Base-by-base conservation (phyloP, 2,329 filamentous ascomycete genomes). In the Diaporthe australafricana region DNA sequence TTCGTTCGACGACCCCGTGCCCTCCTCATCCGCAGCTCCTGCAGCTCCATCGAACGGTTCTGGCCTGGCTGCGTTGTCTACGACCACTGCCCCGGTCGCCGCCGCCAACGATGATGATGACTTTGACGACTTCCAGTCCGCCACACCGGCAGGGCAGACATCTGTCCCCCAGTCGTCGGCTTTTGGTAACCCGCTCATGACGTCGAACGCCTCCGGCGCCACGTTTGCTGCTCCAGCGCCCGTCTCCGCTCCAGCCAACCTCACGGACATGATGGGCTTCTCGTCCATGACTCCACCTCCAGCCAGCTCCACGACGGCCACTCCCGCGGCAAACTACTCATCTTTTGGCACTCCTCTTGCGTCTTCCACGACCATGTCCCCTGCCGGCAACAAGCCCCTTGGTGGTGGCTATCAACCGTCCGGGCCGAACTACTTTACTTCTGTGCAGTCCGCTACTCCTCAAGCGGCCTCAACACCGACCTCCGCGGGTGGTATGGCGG, bases 91-190 rank as follows among this genome's bases (percentile, higher is more conserved):
- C 35, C 56, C 68, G 22, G 57, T 40, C 27, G 60, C 60, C 5
- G 78, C 83, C 20, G 82, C 85, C 52, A 91, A 90, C 66, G 92
- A 94, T 74, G 96, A 98, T 75, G 95, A 98, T 76, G 96, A 98
- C 75, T 98, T 98, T 79, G 96, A 98, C 79, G 96, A 99, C 79
- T 98, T 98, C 87, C 94, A 98, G 82, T 97, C 95, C 25, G 96
- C 96, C 17, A 85, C 93, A 3, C 89, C 92, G 4, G 84, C 90
- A 32, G 78, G 85, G 17, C 82, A 82, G 52, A 65, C 78, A 14
- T 80, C 86, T 22, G 82, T 87, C 48, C 81, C 87, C 25, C 83
- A 87, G 77, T 76, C 80, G 76, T 75, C 80, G 74, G 70, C 66
- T 11, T 75, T 84, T 75, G 76, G 84, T 78, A 77, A 82, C 84